Evolutionary conservation across 1,284 basidiomycete species (phyloP), one percentile per base, ranked within the genome.

Genomic region (Cutaneotrichosporon curvatum): DNA sequence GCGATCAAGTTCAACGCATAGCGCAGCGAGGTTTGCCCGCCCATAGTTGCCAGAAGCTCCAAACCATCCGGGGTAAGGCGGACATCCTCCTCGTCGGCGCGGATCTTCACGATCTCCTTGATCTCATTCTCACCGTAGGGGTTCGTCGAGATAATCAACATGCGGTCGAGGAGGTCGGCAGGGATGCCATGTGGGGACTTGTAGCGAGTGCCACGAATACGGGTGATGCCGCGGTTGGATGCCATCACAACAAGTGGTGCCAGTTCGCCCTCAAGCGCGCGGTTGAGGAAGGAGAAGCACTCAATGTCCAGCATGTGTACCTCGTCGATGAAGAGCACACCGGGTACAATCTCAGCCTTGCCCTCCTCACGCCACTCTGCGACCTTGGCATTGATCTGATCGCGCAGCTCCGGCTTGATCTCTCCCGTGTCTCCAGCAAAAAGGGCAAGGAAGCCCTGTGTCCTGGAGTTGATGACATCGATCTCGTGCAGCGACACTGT

Each of bases 301-400:
- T 98, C 94, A 56, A 98, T 95, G 70, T 98, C 94, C 55, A 98
- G 83, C 94, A 98, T 98, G 76, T 98, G 95, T 15, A 96, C 91
- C 73, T 96, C 88, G 68, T 90, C 87, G 58, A 90, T 90, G 74
- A 91, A 90, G 15, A 91, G 75, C 11, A 95, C 91, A 5, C 94
- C 94, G 35, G 94, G 94, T 4, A 97, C 86, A 51, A 98, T 92
- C 68, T 94, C 90, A 4, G 94, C 94, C 71, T 98, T 98, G 53
- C 94, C 94, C 74, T 97, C 94, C 74, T 98, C 95, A 51, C 90
- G 77, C 94, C 95, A 97, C 69, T 98, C 94, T 22, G 83, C 85
- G 2, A 98, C 91, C 70, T 97, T 97, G 44, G 84, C 81, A 71
- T 98, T 91, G 73, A 97, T 97, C 73, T 97, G 92, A 61, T 88